These are phyloP conservation scores for Ophiostoma himal-ulmi DNA, from an alignment of 2,329 filamentous ascomycete species.

Conservation along the genomic window DNA sequence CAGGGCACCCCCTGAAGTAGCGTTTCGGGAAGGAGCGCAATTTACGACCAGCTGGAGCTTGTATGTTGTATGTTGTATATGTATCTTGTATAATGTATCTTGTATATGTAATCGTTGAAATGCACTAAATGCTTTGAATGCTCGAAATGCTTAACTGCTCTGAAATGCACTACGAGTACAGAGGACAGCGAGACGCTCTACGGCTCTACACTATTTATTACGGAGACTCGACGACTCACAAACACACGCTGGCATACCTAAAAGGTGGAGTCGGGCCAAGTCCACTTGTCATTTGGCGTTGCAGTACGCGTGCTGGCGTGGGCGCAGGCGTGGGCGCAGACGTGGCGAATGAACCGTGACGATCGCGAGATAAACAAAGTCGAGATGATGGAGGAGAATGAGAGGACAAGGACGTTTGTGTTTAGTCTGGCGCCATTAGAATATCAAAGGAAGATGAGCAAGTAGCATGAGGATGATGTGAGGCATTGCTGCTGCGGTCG, in stretches of 20 bases:
- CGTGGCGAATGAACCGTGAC: background rate
- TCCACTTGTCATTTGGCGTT: slow-evolving; percentile 2
- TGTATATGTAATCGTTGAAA: background rate
- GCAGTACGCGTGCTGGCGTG: background rate
- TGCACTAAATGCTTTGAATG: background rate
- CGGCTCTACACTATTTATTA: too few species aligned
- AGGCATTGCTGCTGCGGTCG: background rate
- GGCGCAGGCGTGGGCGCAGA: background rate
- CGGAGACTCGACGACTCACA: background rate
- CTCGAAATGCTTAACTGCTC: background rate
- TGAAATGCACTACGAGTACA: background rate
- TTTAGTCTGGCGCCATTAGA: too few species aligned
- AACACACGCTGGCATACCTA: background rate
- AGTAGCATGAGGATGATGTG: background rate
- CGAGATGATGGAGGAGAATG: background rate
- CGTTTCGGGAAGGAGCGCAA: slow-evolving; percentile 6
- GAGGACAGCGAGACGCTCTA: background rate
- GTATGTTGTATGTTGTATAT: background rate
- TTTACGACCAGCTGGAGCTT: background rate
- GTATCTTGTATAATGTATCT: background rate
- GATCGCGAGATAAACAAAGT: background rate
- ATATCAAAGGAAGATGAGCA: too few species aligned
- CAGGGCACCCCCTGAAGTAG: background rate
- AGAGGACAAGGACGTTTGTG: background rate
- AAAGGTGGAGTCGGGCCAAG: background rate